Evolutionary conservation across 305 asterid genomes (phyloP).

Genomic region (Fraxinus xanthoxyloides): DNA sequence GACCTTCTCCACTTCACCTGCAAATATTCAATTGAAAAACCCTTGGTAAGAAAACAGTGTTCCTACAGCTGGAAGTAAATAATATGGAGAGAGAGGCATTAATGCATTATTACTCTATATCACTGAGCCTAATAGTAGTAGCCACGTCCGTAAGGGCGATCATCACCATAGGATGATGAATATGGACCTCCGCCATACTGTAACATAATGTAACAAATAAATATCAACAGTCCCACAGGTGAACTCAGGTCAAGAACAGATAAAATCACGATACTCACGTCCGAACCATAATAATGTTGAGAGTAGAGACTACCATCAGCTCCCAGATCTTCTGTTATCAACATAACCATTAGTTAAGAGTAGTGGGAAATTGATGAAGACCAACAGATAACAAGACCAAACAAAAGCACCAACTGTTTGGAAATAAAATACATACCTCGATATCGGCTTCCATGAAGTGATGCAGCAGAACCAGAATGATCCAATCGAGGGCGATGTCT

Average conservation of each 20-base stretch:
- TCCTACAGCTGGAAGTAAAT: conserved; percentile 14
- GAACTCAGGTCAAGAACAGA: conserved; percentile 8
- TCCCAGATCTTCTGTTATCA: conserved; percentile 32
- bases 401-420: neutral
- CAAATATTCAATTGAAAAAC: conserved; percentile 16
- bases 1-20: conserved; percentile 22
- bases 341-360: neutral
- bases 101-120: conserved; percentile 29
- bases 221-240: conserved; percentile 3
- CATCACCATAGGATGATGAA: conserved; percentile 41
- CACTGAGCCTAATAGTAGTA: conserved; percentile 38
- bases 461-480: conserved; percentile 34
- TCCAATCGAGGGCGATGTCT: conserved; percentile 44
- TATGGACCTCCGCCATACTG: conserved; percentile 41
- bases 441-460: conserved; percentile 34
- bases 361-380: conserved; percentile 3
- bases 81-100: neutral
- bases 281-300: conserved; percentile 41
- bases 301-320: conserved; percentile 29
- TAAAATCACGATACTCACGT: conserved; percentile 36
- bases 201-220: conserved; percentile 20
- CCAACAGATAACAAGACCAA: neutral
- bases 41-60: conserved; percentile 11
- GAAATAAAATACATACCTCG: conserved; percentile 27
- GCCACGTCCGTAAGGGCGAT: conserved; percentile 42